phyloP scores from a whole-genome alignment of 805 yeast genomes.

The Saccharomyces jurei region DNA sequence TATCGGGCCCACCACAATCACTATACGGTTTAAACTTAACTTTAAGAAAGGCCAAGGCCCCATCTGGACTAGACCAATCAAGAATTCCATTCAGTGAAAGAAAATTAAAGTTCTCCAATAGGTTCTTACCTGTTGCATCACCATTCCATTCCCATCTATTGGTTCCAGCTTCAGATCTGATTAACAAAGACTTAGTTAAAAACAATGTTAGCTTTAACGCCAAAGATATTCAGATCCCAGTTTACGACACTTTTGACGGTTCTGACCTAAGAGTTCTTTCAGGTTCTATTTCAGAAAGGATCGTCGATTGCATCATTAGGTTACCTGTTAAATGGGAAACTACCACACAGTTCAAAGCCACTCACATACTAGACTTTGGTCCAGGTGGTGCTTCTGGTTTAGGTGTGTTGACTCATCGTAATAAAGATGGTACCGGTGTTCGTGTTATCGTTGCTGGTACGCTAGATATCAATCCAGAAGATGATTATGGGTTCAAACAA shows the following conservation, averaged over 20 bases:
- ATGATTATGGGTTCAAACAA: conserved; percentile 92
- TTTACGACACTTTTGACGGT: conserved; percentile 84
- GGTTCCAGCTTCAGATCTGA: conserved; percentile 57
- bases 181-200: conserved; percentile 55
- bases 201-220: conserved; percentile 51
- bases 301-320: conserved; percentile 75
- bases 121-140: conserved; percentile 90
- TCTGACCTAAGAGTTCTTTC: conserved; percentile 53
- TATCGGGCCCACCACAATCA: conserved; percentile 97
- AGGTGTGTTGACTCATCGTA: conserved; percentile 92
- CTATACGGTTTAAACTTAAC: conserved; percentile 89
- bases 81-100: conserved; percentile 91
- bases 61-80: conserved; percentile 89
- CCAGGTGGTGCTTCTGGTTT: conserved; percentile 98
- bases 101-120: conserved; percentile 84
- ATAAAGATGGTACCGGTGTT: conserved; percentile 97
- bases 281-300: conserved; percentile 56
- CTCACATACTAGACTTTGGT: conserved; percentile 94
- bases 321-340: conserved; percentile 92
- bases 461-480: conserved; percentile 60
- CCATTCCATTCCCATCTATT: conserved; percentile 94
- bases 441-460: conserved; percentile 92
- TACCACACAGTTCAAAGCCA: conserved; percentile 72
- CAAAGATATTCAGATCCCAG: conserved; percentile 67
- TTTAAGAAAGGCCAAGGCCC: conserved; percentile 89